Percentiles rank a stretch among this genome's conserved stretches.
phyloP scores from a whole-genome alignment of 345 rosid species.

The Lepidium aucheri region DNA sequence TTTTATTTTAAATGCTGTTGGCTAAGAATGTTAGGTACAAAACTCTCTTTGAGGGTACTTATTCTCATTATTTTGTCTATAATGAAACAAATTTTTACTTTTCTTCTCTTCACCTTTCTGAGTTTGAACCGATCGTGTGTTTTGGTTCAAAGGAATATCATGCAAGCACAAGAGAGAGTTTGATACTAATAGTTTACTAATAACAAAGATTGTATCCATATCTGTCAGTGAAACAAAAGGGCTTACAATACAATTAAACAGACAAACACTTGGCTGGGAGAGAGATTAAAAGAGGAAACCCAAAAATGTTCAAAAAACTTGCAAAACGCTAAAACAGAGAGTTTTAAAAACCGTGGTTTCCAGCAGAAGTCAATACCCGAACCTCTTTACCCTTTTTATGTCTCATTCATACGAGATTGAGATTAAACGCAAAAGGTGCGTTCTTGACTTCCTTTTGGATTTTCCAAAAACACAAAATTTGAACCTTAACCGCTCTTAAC shows the following conservation, averaged over 20 bases:
- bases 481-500: background rate
- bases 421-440: slow-evolving; percentile 60
- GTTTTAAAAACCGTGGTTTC: slow-evolving; percentile 3
- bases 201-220: slow-evolving; percentile 3
- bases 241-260: slow-evolving; percentile 1
- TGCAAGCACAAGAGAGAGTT: background rate
- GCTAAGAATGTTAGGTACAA: slow-evolving; percentile 1
- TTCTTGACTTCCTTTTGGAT: slow-evolving; percentile 69
- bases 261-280: slow-evolving; percentile 3
- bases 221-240: background rate
- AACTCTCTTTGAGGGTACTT: background rate
- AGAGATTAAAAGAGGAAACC: background rate
- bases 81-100: slow-evolving; percentile 1
- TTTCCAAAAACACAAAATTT: slow-evolving; percentile 8
- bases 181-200: background rate
- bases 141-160: too few species aligned
- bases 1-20: background rate
- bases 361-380: slow-evolving; percentile 81
- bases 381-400: slow-evolving; percentile 36
- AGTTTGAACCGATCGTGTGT: background rate
- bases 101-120: background rate
- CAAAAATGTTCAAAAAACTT: slow-evolving; percentile 8
- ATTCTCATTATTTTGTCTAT: slow-evolving; percentile 2
- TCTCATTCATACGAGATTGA: slow-evolving; percentile 12
- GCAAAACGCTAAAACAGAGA: background rate